These are phyloP conservation scores for Penicillium argentinense DNA, from an alignment of 495 filamentous ascomycete genomes.

Conservation along the genomic window DNA sequence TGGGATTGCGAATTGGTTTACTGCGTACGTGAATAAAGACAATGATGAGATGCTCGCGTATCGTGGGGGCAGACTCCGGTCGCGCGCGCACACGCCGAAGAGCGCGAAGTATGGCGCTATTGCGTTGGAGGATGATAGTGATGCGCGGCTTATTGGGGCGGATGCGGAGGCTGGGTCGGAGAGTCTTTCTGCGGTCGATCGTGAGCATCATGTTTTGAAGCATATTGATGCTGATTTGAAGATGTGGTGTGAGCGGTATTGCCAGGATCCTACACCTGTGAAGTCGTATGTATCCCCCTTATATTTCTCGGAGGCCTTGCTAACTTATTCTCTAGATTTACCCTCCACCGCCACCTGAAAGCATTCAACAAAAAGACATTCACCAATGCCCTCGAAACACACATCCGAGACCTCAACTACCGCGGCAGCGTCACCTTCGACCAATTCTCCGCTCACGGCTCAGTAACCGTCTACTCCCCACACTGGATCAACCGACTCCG, in stretches of 20 bases:
- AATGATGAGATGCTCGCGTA: conserved; percentile 26
- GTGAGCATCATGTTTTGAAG: neutral
- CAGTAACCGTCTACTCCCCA: conserved; percentile 44
- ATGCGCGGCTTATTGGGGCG: conserved; percentile 11
- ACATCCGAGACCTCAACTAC: conserved; percentile 45
- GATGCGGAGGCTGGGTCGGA: conserved; percentile 5
- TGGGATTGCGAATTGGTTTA: conserved; percentile 17
- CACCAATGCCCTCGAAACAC: conserved; percentile 33
- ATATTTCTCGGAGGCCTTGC: neutral
- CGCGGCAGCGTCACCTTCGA: conserved; percentile 31
- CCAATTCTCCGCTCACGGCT: conserved; percentile 22
- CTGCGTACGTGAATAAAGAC: conserved; percentile 25
- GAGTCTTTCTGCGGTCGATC: neutral
- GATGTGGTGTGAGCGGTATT: conserved; percentile 44
- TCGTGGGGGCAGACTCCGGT: conserved; percentile 28
- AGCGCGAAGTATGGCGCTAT: conserved; percentile 2
- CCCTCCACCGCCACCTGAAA: conserved; percentile 33
- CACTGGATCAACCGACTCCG: conserved; percentile 48
- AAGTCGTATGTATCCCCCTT: conserved; percentile 37
- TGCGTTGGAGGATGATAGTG: conserved; percentile 6
- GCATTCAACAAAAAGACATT: conserved; percentile 35
- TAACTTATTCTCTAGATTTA: conserved; percentile 30
- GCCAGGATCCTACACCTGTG: conserved; percentile 35
- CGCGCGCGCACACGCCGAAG: conserved; percentile 21
- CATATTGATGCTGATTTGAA: conserved; percentile 20